Base-by-base conservation (phyloP, 129 eudicot species). In the Logfia minima region DNA sequence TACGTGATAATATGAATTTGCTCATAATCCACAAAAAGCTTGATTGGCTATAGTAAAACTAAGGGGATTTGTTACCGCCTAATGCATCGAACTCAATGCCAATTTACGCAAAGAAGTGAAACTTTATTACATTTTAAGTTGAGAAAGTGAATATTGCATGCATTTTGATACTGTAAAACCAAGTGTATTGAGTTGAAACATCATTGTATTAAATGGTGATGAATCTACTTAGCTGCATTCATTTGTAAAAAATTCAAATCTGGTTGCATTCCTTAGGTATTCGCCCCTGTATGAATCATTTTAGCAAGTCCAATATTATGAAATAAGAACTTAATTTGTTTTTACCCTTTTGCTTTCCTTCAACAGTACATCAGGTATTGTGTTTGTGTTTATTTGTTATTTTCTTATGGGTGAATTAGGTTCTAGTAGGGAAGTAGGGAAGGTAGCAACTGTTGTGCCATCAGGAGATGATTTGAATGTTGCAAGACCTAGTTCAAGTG, bases 361-460 rank as follows among this genome's bases (percentile, higher is more conserved):
- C 4, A 52, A 3, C 55, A 19, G 8, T 58, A 19, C 4, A 58
- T 3, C 66, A 10, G 29, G 2, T 61, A 21, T 76, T 67, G n/a
- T 51, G 14, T 41, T 9, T 8, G 48, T 14, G 48, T 41, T 9
- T 41, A 41, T 9, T 41, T 9, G 2, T 68, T 35, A 35, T 24
- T 18, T 51, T 41, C 6, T 65, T 75, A 4, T 32, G 78, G 53
- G 75, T 76, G 23, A 48, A 48, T 68, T 80, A 81, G 83, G 88
- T 75, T 86, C 81, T 34, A 76, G 82, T 62, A 78, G 88, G 81
- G 81, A 51, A 59, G 73, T 52, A 71, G 59, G 76, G 72, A 92
- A 92, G 86, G 88, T 81, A 35, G 88, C 88, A 43, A 77, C 61
- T 77, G 45, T 84, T 80, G 45, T 84, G 69, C 84, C 75, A 28